Base-by-base conservation (phyloP, 2,329 filamentous ascomycete species). In the Colletotrichum chlorophyti region DNA sequence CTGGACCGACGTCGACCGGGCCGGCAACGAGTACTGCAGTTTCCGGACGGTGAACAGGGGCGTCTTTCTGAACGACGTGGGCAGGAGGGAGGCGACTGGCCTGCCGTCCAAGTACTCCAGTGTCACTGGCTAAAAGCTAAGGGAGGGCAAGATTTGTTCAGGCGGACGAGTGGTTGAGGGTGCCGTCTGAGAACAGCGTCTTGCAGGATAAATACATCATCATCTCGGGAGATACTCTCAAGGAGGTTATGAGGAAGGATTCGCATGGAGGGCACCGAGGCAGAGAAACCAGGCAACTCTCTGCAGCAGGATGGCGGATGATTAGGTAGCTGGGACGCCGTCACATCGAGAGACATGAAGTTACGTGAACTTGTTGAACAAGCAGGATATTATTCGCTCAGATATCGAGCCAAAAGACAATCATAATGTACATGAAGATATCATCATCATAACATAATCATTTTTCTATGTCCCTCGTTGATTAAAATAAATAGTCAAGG, bases 191-290 rank as follows among this genome's bases (percentile, higher is more conserved):
- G 37, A 37, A 54, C 24, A 59, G 43, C 11, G 43, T 55, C 11
- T 48, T 31, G 35, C 55, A 42, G 14, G 55, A 58, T 6, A 53
- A 58, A n/a, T 58, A 58, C 19, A 58, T 58, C 6, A 54, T 17
- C 7, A 58, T 58, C 11, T 58, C 54, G 6, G 54, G 48, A 19
- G 42, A 37, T 2, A 58, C 49, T 26, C 15, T 58, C 11, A 53
- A 43, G 8, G 42, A 23, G 2, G 42, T 58, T 2, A 59, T 49
- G 55, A 48, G 50, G 14, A 55, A 49, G 15, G 42, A 55, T 4
- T n/a, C n/a, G n/a, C n/a, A n/a, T n/a, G n/a, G n/a, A n/a, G n/a
- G n/a, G n/a, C n/a, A n/a, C n/a, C n/a, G n/a, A n/a, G n/a, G n/a
- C n/a, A n/a, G n/a, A n/a, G n/a, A n/a, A n/a, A n/a, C n/a, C n/a